Base-by-base conservation (phyloP, 1,284 basidiomycete species). In the Tylopilus orsonianus region DNA sequence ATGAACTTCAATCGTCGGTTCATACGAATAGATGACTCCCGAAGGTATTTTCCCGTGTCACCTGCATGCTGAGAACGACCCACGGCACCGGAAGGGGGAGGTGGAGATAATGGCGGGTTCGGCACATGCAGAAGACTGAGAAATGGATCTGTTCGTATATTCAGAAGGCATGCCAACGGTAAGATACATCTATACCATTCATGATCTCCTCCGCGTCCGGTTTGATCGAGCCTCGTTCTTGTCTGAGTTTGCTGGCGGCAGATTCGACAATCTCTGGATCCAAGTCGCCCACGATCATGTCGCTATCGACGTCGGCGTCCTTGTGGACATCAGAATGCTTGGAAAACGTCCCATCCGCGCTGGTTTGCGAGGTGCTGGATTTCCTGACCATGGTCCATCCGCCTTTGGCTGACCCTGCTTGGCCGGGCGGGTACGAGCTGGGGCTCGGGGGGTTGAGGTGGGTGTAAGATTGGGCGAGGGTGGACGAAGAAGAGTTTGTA, bases 401-500 rank as follows among this genome's bases (percentile, higher is more conserved):
- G 16, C 78, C 70, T 76, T 81, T 48, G 70, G 71, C 44, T 65
- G 63, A 46, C 67, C 67, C 33, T 60, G 62, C 44, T 57, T 69
- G 46, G 56, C 55, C 27, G 50, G 84, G 75, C 23, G 85, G 82
- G 66, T 90, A 90, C 9, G 88, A 91, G 54, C 83, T 79, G 12
- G 87, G 83, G 66, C 84, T 83, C 18, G 88, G 89, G 5, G 81
- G 81, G 56, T 75, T 80, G 33, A 92, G 72, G 67, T 92, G 87
- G 34, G 90, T 92, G 65, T 87, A 92, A 7, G 89, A 91, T 56
- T 85, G 87, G 23, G 85, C 80, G 12, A 90, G 75, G 19, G 83
- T 85, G 4, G 84, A 84, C 0, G 80, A 80, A 4, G 81, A 81
- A 1, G 82, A 80, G 55, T 71, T 75, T 22, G 72, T 77, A 23